Evolutionary conservation across 1,139 yeast genomes (phyloP).

Genomic region (Suhomyces panamericanus): DNA sequence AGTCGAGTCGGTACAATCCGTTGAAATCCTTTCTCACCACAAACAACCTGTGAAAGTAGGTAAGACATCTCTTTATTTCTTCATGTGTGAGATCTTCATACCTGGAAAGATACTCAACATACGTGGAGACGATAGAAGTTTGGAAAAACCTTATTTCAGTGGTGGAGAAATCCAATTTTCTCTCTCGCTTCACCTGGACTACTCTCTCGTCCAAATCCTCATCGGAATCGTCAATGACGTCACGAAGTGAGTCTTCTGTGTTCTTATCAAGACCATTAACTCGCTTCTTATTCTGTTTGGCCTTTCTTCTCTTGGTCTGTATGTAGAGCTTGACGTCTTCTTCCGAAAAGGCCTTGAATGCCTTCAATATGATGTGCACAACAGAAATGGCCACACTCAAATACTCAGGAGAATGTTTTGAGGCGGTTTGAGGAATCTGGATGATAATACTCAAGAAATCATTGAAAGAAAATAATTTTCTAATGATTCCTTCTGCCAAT

Average conservation of each 20-base stretch:
- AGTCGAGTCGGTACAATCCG: constrained; percentile 70
- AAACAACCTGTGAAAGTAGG: constrained; percentile 72
- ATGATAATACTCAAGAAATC: constrained; percentile 61
- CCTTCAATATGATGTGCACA: constrained; percentile 64
- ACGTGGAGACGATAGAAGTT: constrained; percentile 48
- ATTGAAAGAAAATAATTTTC: constrained; percentile 61
- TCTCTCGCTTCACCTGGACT: constrained; percentile 42
- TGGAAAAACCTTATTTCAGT: constrained; percentile 46
- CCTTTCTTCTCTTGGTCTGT: constrained; percentile 43
- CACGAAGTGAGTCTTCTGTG: constrained; percentile 31
- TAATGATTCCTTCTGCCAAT: constrained; percentile 48
- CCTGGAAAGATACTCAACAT: constrained; percentile 50
- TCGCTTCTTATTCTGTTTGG: constrained; percentile 16
- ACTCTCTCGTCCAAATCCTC: constrained; percentile 47
- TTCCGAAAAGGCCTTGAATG: constrained; percentile 65
- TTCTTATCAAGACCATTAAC: constrained; percentile 29
- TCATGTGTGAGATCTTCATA: constrained; percentile 62
- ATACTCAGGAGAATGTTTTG: constrained; percentile 64
- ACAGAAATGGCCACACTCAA: constrained; percentile 64
- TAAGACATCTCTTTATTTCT: constrained; percentile 63
- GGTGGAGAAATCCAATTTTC: constrained; percentile 48
- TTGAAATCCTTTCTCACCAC: constrained; percentile 60
- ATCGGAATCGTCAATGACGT: constrained; percentile 44
- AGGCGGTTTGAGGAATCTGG: constrained; percentile 63
- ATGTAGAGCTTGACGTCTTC: constrained; percentile 61